These are phyloP conservation scores for Penstemon davidsonii DNA, from an alignment of 257 asterid genomes.

Conservation along the genomic window DNA sequence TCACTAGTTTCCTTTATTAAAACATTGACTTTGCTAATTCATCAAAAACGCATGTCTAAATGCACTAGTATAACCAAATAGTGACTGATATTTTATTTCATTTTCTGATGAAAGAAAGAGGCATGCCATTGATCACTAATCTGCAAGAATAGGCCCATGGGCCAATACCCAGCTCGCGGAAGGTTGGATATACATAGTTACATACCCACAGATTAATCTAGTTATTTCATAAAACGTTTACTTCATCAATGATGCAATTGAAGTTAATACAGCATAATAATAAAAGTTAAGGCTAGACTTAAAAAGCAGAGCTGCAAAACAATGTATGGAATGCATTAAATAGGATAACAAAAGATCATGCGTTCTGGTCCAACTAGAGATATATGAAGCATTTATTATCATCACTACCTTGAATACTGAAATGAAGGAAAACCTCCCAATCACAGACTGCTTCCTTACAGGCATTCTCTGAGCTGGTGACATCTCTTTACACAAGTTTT, in stretches of 20 bases:
- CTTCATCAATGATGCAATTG: slow-evolving; percentile 10
- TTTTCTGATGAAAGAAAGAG: no score
- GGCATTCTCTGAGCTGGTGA: slow-evolving; percentile 55
- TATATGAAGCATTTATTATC: slow-evolving; percentile 12
- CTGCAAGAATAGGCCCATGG: no score
- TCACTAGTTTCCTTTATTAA: background rate
- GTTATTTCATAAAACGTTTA: slow-evolving; percentile 1
- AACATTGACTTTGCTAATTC: slow-evolving; percentile 16
- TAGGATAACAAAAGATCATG: background rate
- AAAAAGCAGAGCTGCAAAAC: slow-evolving; percentile 14
- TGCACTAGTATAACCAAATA: no score
- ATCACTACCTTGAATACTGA: slow-evolving; percentile 74
- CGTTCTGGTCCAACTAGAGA: slow-evolving; percentile 8
- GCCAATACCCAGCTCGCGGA: background rate
- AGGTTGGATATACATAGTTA: no score
- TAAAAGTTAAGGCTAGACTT: background rate
- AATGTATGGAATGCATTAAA: slow-evolving; percentile 12
- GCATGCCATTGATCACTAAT: no score
- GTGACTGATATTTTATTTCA: no score
- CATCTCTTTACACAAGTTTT: slow-evolving; percentile 73
- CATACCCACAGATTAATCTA: background rate
- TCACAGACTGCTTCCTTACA: slow-evolving; percentile 48
- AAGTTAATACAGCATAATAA: slow-evolving; percentile 9
- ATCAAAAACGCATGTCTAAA: no score
- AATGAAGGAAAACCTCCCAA: slow-evolving; percentile 49